Conservation (phyloP, 139 green algal genomes). For the Chlorella sorokiniana region DNA sequence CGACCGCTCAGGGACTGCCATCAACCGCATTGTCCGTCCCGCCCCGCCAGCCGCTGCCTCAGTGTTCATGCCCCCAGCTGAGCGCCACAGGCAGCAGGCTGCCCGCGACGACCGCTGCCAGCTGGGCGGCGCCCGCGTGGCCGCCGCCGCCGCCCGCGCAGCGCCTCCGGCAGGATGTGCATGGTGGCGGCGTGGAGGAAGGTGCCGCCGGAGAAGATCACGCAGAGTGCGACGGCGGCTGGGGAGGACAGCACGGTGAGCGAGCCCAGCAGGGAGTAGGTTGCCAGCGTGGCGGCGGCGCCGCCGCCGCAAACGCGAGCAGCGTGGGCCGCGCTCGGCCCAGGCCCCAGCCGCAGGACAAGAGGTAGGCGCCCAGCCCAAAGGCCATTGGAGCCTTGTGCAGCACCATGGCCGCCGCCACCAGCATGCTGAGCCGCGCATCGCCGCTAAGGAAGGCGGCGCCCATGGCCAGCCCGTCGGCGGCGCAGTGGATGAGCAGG, state of each 20-base stretch:
- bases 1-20: too few relatives aligned
- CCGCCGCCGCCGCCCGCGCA: background rate
- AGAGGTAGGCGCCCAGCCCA: conserved; percentile 63
- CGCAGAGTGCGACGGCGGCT: conserved; percentile 19
- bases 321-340: conserved; percentile 29
- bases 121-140: conserved; percentile 4
- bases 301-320: conserved; percentile 39
- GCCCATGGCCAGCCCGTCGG: conserved; percentile 70
- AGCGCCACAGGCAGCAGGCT: conserved; percentile 25
- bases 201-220: conserved; percentile 69
- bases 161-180: conserved; percentile 68
- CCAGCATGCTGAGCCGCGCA: conserved; percentile 40
- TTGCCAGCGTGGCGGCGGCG: conserved; percentile 49
- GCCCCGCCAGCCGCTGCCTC: background rate
- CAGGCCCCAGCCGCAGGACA: conserved; percentile 41
- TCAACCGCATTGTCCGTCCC: too few relatives aligned
- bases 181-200: conserved; percentile 68
- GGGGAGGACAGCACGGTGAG: conserved; percentile 33
- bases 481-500: conserved; percentile 58
- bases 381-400: conserved; percentile 72
- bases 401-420: conserved; percentile 31
- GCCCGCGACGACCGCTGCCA: conserved; percentile 24
- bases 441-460: conserved; percentile 51
- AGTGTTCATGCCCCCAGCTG: conserved; percentile 27
- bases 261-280: conserved; percentile 41